Base-by-base conservation (phyloP, 805 yeast species). In the Metschnikowia peoriensis region DNA sequence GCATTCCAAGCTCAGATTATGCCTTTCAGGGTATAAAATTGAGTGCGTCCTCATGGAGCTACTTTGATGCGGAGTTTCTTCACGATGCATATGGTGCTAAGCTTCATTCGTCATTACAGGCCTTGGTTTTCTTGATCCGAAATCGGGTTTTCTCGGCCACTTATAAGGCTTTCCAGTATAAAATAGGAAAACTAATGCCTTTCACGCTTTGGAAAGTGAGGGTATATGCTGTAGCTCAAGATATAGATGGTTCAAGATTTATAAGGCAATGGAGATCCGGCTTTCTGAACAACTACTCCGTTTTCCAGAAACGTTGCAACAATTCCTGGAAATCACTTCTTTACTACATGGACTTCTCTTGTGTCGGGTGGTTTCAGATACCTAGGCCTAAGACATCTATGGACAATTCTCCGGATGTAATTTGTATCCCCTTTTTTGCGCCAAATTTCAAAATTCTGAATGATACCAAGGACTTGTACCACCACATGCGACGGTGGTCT, bases 21-120 rank as follows among this genome's bases (percentile, higher is more conserved):
- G 69, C 69, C 35, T 52, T 65, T 28, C 61, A 65, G 4, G 79
- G 78, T 0, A 35, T 69, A 0, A 52, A 51, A 9, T 72, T 78
- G 0, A 71, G 6, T 17, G 29, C 29, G 15, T 47, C 54, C 10
- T 75, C 72, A 1, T 84, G 88, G 88, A 59, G 46, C 46, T 83
- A 88, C 88, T 66, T 82, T 14, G 83, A 82, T 54, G 68, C 79
- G 9, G 80, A 80, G 15, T 69, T 60, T 53, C 62, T 73, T 5
- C 48, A 59, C 56, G 41, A 48, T 50, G 50, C 7, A 16, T 32
- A 10, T 35, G 41, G 53, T n/a, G 12, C n/a, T 44, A 35, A 47
- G 15, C 37, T 54, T 17, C 52, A 65, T 59, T 55, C 61, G 46
- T 28, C 75, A 0, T 44, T 80, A 6, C 43, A 53, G 4, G 78